Base-by-base conservation (phyloP, 179 eudicot genomes). In the Spinacia oleracea region DNA sequence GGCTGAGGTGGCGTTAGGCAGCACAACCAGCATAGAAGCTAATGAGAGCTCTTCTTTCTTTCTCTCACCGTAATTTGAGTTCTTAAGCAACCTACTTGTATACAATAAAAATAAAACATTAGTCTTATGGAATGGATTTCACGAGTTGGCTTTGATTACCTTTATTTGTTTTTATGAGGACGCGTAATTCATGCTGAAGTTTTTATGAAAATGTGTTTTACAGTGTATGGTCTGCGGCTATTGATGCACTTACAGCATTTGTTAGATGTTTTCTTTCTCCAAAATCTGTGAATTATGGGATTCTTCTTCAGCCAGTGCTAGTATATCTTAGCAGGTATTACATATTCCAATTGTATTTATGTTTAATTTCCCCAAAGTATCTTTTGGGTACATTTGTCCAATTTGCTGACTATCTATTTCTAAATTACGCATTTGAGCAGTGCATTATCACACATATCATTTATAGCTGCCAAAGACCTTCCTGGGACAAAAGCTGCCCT, bases 271-370 rank as follows among this genome's bases (percentile, higher is more conserved):
- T 92, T 81, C 82, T 96, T 79, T 87, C 90, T 85, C 85, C 91
- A 68, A 83, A 86, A 82, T 86, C 89, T 79, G 82, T 75, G 74
- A 87, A 89, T 82, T 77, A 85, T 86, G 84, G 95, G 83, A 90
- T 96, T 83, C 89, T 96, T 80, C 96, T 96, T 83, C 97, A 96
- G 83, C 99, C 98, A 35, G 94, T 96, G 83, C 91, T 96, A 75
- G 80, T 93, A 55, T 96, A 96, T 84, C 91, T 96, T 72, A 93
- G 88, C 83, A 81, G 96, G 99, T 95, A 91, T 68, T 25, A 53
- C 63, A 66, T 75, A 76, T 71, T 79, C 53, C 35, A 6, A 35
- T 21, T n/a, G 55, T 63, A 55, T 51, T 71, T 40, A 48, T 82
- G 66, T 45, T 67, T 78, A 60, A 38, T 58, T 38, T 55, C 43